A percentile compares a stretch with the other conserved stretches of the same genome.
phyloP scores from a whole-genome alignment of 2,329 filamentous ascomycete species.

The Teratosphaeriaceae sp. region DNA sequence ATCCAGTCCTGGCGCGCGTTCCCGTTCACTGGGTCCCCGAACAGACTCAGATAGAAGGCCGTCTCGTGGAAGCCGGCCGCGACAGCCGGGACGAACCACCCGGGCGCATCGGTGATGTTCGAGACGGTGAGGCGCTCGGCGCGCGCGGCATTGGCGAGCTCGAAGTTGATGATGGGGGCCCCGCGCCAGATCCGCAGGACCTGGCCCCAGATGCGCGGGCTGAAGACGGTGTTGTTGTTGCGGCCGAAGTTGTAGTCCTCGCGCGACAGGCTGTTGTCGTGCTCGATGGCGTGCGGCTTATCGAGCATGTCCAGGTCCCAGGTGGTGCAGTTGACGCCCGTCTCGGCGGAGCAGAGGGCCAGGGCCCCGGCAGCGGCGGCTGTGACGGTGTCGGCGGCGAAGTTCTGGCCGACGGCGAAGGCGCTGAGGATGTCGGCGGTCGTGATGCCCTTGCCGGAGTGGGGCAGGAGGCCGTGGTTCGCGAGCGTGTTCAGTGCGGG shows the following conservation, averaged over 20 bases:
- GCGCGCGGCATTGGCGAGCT: constrained; percentile 1
- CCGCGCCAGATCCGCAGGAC: constrained; percentile 3
- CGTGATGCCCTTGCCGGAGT: constrained; percentile 4
- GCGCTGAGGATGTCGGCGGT: not conserved
- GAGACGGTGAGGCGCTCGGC: not conserved
- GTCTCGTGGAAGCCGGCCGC: constrained; percentile 2
- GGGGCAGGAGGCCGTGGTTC: constrained; percentile 1
- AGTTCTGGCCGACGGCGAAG: constrained; percentile 4
- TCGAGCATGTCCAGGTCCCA: constrained; percentile 6
- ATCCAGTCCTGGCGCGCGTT: constrained; percentile 4
- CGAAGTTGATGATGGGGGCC: not conserved
- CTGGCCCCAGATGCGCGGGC: constrained; percentile 1
- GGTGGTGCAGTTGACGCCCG: constrained; percentile 2
- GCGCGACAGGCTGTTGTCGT: constrained; percentile 46
- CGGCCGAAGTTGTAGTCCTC: constrained; percentile 30
- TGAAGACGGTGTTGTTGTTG: constrained; percentile 6
- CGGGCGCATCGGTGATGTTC: not conserved
- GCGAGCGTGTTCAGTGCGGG: constrained; percentile 4
- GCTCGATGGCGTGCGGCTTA: constrained; percentile 44
- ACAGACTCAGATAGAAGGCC: constrained; percentile 3
- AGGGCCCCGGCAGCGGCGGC: constrained; percentile 1
- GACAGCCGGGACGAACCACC: constrained; percentile 1
- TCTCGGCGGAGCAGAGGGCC: constrained; percentile 2
- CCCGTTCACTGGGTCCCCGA: constrained; percentile 1
- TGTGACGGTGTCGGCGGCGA: constrained; percentile 3